These are phyloP conservation scores for Xylaria sp. DNA, from an alignment of 2,329 filamentous ascomycete genomes.

Conservation along the genomic window DNA sequence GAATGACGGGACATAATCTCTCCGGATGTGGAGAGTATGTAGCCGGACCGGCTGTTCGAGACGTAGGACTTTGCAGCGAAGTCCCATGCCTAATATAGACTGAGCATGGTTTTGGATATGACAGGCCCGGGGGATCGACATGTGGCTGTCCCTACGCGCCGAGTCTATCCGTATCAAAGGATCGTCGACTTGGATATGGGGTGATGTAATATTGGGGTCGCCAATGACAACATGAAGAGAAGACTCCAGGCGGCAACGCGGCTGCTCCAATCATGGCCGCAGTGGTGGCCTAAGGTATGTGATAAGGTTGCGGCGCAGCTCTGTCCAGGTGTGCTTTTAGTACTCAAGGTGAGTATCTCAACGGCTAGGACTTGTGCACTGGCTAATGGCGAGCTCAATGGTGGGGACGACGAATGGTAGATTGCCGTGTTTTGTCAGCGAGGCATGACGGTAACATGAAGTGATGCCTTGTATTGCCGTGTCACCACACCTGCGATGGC, in stretches of 20 bases:
- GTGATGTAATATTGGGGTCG: conserved; percentile 8
- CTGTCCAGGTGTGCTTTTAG: conserved; percentile 5
- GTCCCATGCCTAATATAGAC: conserved; percentile 11
- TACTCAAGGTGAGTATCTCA: conserved; percentile 3
- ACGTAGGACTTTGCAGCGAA: conserved; percentile 15
- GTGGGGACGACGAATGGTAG: neutral
- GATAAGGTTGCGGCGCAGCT: conserved; percentile 2
- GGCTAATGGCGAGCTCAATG: conserved; percentile 11
- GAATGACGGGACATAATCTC: neutral
- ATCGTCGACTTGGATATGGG: conserved; percentile 4
- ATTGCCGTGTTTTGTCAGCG: neutral
- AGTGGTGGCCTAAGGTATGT: neutral
- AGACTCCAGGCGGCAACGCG: neutral
- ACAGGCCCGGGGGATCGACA: conserved; percentile 8
- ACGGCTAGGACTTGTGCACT: neutral
- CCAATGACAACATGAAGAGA: conserved; percentile 3
- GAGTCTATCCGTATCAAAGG: conserved; percentile 9
- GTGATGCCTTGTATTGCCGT: neutral
- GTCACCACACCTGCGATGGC: neutral
- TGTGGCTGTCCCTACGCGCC: conserved; percentile 10
- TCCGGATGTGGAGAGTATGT: neutral
- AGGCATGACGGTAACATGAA: neutral
- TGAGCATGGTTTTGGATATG: conserved; percentile 5
- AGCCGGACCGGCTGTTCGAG: neutral
- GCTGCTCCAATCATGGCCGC: conserved; percentile 1